phyloP scores from a whole-genome alignment of 148 eudicot species.

The Vaccinium corymbosum region DNA sequence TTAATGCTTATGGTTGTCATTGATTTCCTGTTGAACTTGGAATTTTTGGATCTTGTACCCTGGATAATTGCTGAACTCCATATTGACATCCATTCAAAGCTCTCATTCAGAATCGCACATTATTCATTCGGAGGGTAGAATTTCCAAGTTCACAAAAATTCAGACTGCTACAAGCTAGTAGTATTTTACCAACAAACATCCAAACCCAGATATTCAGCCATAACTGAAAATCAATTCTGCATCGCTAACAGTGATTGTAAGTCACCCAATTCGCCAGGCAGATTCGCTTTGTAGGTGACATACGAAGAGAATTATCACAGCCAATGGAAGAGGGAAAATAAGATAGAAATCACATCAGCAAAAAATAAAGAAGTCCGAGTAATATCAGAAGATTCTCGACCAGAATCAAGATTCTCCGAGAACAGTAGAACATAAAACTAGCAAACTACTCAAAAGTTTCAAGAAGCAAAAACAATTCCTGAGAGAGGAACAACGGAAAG shows the following conservation, averaged over 20 bases:
- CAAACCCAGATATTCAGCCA: background rate
- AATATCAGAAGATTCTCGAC: background rate
- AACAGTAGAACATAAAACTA: background rate
- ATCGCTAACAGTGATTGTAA: background rate
- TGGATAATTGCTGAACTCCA: background rate
- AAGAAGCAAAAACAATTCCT: constrained; percentile 1
- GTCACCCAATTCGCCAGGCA: background rate
- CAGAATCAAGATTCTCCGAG: background rate
- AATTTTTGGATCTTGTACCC: background rate
- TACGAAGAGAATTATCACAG: background rate
- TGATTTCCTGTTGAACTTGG: background rate
- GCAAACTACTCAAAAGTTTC: background rate
- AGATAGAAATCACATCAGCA: no score
- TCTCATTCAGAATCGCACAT: background rate
- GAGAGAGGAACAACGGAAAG: background rate
- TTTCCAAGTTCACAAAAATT: background rate
- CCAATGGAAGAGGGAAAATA: background rate
- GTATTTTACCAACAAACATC: background rate
- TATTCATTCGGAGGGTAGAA: background rate
- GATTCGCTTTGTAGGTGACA: background rate
- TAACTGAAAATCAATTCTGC: background rate
- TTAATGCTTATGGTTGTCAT: background rate
- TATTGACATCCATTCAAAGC: background rate
- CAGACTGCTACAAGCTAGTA: background rate
- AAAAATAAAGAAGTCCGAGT: background rate